These are phyloP conservation scores for Lachnellula subtilissima DNA, from an alignment of 2,329 filamentous ascomycete species.

Conservation along the genomic window DNA sequence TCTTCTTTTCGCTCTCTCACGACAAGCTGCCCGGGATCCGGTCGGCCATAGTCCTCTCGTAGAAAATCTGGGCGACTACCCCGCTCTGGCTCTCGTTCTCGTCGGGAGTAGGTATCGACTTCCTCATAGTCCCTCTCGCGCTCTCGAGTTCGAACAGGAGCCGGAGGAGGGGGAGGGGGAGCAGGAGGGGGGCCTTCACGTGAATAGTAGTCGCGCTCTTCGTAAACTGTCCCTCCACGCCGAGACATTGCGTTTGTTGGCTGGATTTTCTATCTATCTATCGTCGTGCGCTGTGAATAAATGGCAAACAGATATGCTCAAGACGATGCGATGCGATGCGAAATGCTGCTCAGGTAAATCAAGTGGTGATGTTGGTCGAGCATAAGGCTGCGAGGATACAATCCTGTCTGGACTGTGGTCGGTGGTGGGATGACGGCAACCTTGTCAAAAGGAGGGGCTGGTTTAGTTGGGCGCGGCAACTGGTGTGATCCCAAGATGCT, in stretches of 20 bases:
- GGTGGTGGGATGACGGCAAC: not conserved
- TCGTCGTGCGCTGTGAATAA: not conserved
- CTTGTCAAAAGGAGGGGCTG: not conserved
- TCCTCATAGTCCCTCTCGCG: slow-evolving; percentile 29
- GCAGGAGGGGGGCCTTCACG: slow-evolving; percentile 20
- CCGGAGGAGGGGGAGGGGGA: slow-evolving; percentile 12
- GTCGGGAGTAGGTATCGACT: slow-evolving; percentile 20
- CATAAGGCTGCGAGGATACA: not conserved
- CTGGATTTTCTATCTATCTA: not conserved
- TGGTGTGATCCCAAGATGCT: too few species aligned
- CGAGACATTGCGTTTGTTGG: slow-evolving; percentile 14
- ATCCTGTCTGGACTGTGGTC: not conserved
- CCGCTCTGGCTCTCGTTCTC: slow-evolving; percentile 23
- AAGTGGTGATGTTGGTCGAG: not conserved
- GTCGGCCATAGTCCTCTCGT: slow-evolving; percentile 26
- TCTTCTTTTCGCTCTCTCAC: slow-evolving; percentile 29
- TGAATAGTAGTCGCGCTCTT: slow-evolving; percentile 27
- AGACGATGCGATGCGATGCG: not conserved
- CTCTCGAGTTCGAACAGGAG: slow-evolving; percentile 19
- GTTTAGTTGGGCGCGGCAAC: not conserved
- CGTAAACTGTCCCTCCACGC: slow-evolving; percentile 19
- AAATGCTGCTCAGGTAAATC: not conserved
- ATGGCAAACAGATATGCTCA: not conserved
- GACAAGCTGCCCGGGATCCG: slow-evolving; percentile 26
- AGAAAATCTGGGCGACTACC: slow-evolving; percentile 28